Evolutionary conservation across 108 stramenopile genomes (phyloP).

Genomic region (Nannochloropsis gaditana): DNA sequence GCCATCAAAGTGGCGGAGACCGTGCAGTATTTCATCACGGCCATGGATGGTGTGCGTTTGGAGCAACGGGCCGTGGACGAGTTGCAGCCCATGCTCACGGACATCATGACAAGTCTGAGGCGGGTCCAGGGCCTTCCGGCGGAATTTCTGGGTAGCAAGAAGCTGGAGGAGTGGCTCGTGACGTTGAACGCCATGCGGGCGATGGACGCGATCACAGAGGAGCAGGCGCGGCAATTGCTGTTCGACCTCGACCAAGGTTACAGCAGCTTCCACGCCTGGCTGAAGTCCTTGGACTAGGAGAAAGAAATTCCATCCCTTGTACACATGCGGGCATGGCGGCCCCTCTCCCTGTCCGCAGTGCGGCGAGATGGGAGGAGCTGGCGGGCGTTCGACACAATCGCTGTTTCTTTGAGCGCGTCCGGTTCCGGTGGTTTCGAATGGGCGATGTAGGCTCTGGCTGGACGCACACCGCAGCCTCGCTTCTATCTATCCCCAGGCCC

Average conservation of each 20-base stretch:
- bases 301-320: not conserved
- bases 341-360: too few species aligned
- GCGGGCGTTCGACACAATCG: too few species aligned
- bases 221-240: constrained; percentile 80
- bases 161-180: constrained; percentile 79
- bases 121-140: constrained; percentile 72
- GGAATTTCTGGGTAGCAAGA: constrained; percentile 77
- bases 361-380: too few species aligned
- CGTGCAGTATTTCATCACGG: constrained; percentile 88
- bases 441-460: too few species aligned
- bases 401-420: too few species aligned
- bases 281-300: constrained; percentile 39
- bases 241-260: constrained; percentile 82
- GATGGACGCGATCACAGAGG: constrained; percentile 79
- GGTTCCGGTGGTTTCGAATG: too few species aligned
- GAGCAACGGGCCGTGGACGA: constrained; percentile 90
- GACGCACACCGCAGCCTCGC: too few species aligned
- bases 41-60: constrained; percentile 94
- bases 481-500: too few species aligned
- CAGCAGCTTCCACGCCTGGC: constrained; percentile 72
- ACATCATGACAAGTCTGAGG: constrained; percentile 75
- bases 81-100: constrained; percentile 82
- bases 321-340: too few species aligned
- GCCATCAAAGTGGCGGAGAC: constrained; percentile 78
- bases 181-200: constrained; percentile 88